A percentile compares a stretch with the other conserved stretches of the same genome.
These are phyloP conservation scores for Trametes cubensis DNA, from an alignment of 768 basidiomycete genomes.

Conservation along the genomic window DNA sequence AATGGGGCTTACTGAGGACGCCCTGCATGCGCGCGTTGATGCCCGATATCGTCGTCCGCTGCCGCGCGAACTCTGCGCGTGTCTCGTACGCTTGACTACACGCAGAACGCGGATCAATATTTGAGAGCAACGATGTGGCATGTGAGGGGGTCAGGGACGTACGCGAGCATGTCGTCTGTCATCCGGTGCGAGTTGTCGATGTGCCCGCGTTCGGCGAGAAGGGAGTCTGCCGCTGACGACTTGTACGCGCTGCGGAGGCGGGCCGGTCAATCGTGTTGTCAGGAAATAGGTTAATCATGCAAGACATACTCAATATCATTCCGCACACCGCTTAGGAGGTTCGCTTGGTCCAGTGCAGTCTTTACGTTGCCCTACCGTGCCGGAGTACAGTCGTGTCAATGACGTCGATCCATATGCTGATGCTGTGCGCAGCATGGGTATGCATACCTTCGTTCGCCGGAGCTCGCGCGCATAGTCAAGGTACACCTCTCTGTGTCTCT, in stretches of 20 bases:
- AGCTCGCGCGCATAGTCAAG: conserved; percentile 88
- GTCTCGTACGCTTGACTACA: conserved; percentile 96
- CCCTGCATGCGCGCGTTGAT: conserved; percentile 85
- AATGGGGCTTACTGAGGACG: conserved; percentile 66
- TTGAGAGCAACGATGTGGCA: neutral
- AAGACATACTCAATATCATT: conserved; percentile 89
- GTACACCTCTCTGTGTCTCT: conserved; percentile 87
- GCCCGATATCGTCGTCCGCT: conserved; percentile 70
- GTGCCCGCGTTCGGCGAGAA: conserved; percentile 83
- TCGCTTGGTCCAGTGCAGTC: conserved; percentile 82
- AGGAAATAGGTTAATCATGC: neutral
- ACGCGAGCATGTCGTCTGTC: conserved; percentile 92
- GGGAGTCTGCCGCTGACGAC: conserved; percentile 81
- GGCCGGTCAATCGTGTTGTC: neutral
- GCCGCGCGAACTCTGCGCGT: conserved; percentile 86
- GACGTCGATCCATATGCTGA: neutral
- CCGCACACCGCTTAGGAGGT: conserved; percentile 85
- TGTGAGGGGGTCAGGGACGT: conserved; percentile 32
- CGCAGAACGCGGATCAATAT: neutral
- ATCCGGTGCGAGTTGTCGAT: conserved; percentile 94
- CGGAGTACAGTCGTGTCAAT: neutral
- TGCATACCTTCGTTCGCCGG: conserved; percentile 74
- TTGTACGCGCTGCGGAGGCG: conserved; percentile 74
- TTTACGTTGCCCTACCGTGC: conserved; percentile 69
- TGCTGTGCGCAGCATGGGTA: conserved; percentile 4